A percentile compares a stretch with the other conserved stretches of the same genome.
Conservation (phyloP, 306 rosid genomes). For the Alnus glutinosa region DNA sequence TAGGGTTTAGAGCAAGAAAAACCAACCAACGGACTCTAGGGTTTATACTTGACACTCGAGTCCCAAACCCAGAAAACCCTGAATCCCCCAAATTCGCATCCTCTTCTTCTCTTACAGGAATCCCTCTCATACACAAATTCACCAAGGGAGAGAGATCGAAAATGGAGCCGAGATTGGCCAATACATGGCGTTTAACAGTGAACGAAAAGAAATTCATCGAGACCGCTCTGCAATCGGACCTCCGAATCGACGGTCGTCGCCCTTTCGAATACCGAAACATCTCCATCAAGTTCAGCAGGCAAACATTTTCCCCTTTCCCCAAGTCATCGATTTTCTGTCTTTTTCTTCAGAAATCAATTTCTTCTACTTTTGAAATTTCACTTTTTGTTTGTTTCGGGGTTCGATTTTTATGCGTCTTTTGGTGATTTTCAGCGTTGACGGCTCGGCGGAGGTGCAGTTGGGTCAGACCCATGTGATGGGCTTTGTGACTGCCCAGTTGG, state of each 20-base stretch:
- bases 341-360: background rate
- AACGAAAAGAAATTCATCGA: conserved; percentile 71
- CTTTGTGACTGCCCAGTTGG: conserved; percentile 65
- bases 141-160: background rate
- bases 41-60: background rate
- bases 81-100: background rate
- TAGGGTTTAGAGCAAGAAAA: background rate
- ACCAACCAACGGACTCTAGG: background rate
- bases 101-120: background rate
- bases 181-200: conserved; percentile 50
- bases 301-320: conserved; percentile 5
- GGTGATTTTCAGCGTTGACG: conserved; percentile 45
- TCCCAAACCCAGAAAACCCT: background rate
- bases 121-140: background rate
- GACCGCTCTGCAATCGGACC: conserved; percentile 57
- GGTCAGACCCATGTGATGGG: conserved; percentile 80
- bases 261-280: conserved; percentile 79
- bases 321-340: background rate
- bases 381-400: background rate
- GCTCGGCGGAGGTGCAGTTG: conserved; percentile 74
- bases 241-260: conserved; percentile 80
- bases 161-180: conserved; percentile 81
- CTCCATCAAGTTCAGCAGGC: conserved; percentile 64
- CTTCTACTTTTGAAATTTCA: background rate
- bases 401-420: background rate